phyloP scores from a whole-genome alignment of 2,329 filamentous ascomycete genomes.

The Delphinella strobiligena region DNA sequence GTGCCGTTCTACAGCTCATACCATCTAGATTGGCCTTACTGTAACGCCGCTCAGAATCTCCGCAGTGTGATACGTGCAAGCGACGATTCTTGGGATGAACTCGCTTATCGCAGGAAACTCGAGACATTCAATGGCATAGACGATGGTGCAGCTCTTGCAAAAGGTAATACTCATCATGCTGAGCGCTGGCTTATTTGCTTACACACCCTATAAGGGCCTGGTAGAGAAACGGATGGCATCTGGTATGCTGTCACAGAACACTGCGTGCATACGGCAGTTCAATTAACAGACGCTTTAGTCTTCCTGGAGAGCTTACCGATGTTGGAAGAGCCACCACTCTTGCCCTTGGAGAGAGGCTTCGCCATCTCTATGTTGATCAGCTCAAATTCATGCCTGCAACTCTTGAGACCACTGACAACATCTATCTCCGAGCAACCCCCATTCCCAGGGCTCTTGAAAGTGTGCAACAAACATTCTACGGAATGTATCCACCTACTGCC shows the following conservation, averaged over 20 bases:
- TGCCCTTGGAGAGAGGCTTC: constrained; percentile 34
- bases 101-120: constrained; percentile 57
- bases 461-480: constrained; percentile 37
- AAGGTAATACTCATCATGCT: no score
- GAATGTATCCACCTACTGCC: constrained; percentile 33
- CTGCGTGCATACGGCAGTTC: no score
- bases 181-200: no score
- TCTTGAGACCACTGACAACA: constrained; percentile 28
- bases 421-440: constrained; percentile 36
- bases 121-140: constrained; percentile 63
- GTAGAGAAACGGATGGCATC: constrained; percentile 61
- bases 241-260: constrained; percentile 46
- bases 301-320: constrained; percentile 39
- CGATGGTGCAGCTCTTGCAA: constrained; percentile 47
- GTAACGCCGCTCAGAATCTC: constrained; percentile 62
- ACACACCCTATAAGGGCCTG: constrained; percentile 36
- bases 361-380: constrained; percentile 38
- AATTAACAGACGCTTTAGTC: no score
- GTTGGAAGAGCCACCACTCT: constrained; percentile 37
- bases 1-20: not conserved
- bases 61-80: constrained; percentile 46
- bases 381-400: constrained; percentile 35
- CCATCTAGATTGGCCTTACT: constrained; percentile 71
- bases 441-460: constrained; percentile 39
- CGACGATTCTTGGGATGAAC: constrained; percentile 44